Evolutionary conservation across 352 stramenopile genomes (phyloP).

Genomic region (Halophytophthora polymorphica): DNA sequence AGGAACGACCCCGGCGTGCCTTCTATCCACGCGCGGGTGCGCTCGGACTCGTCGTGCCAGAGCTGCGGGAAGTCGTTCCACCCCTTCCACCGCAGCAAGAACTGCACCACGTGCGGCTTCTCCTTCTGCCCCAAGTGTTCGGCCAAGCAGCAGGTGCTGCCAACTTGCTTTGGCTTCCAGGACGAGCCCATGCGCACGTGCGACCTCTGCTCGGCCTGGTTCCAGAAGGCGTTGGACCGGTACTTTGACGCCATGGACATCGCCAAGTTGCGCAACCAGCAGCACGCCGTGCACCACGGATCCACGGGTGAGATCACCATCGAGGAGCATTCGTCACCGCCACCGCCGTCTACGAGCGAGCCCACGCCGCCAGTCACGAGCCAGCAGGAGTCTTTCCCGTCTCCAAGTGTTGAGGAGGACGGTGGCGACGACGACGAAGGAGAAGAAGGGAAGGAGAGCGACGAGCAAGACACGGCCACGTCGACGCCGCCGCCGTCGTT

Average conservation of each 20-base stretch:
- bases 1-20: conserved; percentile 32
- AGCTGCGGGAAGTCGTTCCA: conserved; percentile 66
- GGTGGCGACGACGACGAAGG: conserved; percentile 11
- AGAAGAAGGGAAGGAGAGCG: conserved; percentile 18
- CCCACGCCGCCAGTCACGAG: conserved; percentile 8
- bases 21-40: conserved; percentile 29
- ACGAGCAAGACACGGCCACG: conserved; percentile 10
- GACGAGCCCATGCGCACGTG: conserved; percentile 52
- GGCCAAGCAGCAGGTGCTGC: conserved; percentile 50
- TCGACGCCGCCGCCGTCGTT: conserved; percentile 11
- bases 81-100: conserved; percentile 62
- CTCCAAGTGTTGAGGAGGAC: conserved; percentile 11
- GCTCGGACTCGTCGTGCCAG: conserved; percentile 35
- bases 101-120: conserved; percentile 58
- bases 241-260: conserved; percentile 67
- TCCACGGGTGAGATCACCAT: conserved; percentile 17
- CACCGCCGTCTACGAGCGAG: conserved; percentile 11
- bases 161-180: conserved; percentile 51
- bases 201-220: conserved; percentile 57
- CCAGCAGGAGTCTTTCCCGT: conserved; percentile 17
- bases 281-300: conserved; percentile 6
- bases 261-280: conserved; percentile 17
- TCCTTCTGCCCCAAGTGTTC: conserved; percentile 67
- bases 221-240: conserved; percentile 60
- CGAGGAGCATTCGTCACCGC: conserved; percentile 16